These are phyloP conservation scores for Aspergillus ochraceoroseus DNA, from an alignment of 2,329 filamentous ascomycete genomes.

Conservation along the genomic window DNA sequence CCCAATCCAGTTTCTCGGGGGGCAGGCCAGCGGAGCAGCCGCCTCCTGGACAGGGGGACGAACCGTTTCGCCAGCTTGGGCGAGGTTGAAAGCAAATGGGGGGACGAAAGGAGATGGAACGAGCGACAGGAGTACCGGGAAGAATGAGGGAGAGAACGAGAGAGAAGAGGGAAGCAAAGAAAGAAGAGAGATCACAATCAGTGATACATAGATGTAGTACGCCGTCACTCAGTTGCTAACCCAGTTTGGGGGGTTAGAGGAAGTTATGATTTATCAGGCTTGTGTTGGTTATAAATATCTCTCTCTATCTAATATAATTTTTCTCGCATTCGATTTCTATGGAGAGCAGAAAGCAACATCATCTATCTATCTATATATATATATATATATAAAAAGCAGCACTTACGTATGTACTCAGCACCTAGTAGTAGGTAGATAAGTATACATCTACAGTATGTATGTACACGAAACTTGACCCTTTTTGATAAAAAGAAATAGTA, in stretches of 20 bases:
- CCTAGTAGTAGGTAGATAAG: too few relatives aligned
- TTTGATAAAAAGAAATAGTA: too few relatives aligned
- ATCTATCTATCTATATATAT: too few relatives aligned
- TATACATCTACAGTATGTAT: too few relatives aligned
- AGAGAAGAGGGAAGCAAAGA: neutral
- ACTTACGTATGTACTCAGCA: too few relatives aligned
- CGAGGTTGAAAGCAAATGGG: neutral
- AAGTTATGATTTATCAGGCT: too few relatives aligned
- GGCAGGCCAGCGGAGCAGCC: slow-evolving; percentile 21
- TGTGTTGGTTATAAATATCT: too few relatives aligned
- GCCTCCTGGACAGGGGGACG: slow-evolving; percentile 18
- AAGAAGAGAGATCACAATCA: slow-evolving; percentile 9
- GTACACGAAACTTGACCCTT: too few relatives aligned
- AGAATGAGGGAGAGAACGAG: neutral
- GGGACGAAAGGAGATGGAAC: neutral
- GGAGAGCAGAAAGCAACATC: too few relatives aligned
- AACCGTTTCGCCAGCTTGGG: slow-evolving; percentile 4
- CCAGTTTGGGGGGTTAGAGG: slow-evolving; percentile 1
- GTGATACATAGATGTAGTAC: slow-evolving; percentile 8
- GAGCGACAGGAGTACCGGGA: neutral
- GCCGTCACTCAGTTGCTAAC: slow-evolving; percentile 7
- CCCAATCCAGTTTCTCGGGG: slow-evolving; percentile 16
- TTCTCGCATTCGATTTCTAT: too few relatives aligned
- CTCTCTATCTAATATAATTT: too few relatives aligned
- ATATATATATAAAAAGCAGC: too few relatives aligned